A percentile compares a stretch with the other conserved stretches of the same genome.
Conservation (phyloP, 345 rosid genomes). For the Hibiscus syriacus region DNA sequence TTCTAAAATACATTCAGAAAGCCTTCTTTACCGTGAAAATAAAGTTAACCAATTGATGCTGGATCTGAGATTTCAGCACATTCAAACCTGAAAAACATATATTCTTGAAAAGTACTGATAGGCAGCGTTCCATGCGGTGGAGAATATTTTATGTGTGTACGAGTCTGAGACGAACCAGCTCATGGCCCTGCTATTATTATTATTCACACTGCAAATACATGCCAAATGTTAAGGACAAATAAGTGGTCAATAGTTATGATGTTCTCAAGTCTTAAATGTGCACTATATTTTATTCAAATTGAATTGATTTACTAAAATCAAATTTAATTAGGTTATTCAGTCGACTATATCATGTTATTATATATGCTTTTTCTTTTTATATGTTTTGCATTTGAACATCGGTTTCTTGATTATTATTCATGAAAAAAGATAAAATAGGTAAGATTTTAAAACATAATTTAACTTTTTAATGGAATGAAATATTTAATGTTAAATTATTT, state of each 20-base stretch:
- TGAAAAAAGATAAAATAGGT: too few species aligned
- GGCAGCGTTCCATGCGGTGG: neutral
- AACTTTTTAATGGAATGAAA: too few species aligned
- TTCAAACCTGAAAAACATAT: conserved; percentile 6
- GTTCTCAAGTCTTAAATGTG: neutral
- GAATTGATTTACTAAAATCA: neutral
- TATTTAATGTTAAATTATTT: too few species aligned
- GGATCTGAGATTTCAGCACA: neutral
- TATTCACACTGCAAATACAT: neutral
- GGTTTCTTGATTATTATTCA: too few species aligned
- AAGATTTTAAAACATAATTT: too few species aligned
- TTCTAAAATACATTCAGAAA: too few species aligned
- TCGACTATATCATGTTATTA: neutral
- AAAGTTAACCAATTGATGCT: neutral
- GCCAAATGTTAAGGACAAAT: neutral
- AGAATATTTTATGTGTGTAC: neutral
- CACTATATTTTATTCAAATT: neutral
- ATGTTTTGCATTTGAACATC: too few species aligned
- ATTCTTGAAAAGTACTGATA: neutral
- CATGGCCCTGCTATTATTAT: neutral
- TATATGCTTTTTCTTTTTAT: too few species aligned
- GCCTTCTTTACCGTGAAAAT: neutral
- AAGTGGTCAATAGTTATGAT: neutral
- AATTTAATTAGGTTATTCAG: neutral
- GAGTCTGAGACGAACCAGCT: neutral